These are phyloP conservation scores for Apiospora aurea DNA, from an alignment of 2,329 filamentous ascomycete genomes.

Conservation along the genomic window DNA sequence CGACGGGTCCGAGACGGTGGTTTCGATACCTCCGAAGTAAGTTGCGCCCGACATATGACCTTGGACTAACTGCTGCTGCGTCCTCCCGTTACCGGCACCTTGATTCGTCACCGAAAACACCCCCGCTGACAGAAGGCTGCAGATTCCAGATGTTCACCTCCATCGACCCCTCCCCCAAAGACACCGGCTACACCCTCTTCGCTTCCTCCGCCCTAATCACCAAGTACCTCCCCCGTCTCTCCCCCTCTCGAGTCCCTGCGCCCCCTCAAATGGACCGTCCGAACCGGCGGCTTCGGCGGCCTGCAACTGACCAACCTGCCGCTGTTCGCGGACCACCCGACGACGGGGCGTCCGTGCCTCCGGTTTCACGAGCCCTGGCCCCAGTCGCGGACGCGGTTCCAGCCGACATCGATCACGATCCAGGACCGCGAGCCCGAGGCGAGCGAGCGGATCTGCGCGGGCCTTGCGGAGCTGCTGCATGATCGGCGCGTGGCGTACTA, in stretches of 20 bases:
- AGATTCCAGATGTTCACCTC: slow-evolving; percentile 62
- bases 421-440: slow-evolving; percentile 33
- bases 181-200: slow-evolving; percentile 62
- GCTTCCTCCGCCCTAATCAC: slow-evolving; percentile 58
- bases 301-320: slow-evolving; percentile 52
- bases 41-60: slow-evolving; percentile 26
- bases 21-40: slow-evolving; percentile 53
- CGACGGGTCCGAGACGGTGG: slow-evolving; percentile 48
- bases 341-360: slow-evolving; percentile 54
- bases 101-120: not conserved
- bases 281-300: slow-evolving; percentile 55
- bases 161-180: slow-evolving; percentile 52
- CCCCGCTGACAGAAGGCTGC: not conserved
- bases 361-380: slow-evolving; percentile 64
- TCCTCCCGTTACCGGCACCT: not conserved
- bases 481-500: slow-evolving; percentile 58
- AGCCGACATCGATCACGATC: slow-evolving; percentile 44
- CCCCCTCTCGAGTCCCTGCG: slow-evolving; percentile 46
- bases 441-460: slow-evolving; percentile 45
- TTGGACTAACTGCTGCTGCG: not conserved
- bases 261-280: slow-evolving; percentile 55
- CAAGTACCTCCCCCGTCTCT: slow-evolving; percentile 51
- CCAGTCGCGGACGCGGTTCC: slow-evolving; percentile 57
- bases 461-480: slow-evolving; percentile 52
- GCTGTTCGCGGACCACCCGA: slow-evolving; percentile 53